Evolutionary conservation across 805 yeast species (phyloP), one percentile per base, ranked within the genome.

Genomic region (Priceomyces medius): DNA sequence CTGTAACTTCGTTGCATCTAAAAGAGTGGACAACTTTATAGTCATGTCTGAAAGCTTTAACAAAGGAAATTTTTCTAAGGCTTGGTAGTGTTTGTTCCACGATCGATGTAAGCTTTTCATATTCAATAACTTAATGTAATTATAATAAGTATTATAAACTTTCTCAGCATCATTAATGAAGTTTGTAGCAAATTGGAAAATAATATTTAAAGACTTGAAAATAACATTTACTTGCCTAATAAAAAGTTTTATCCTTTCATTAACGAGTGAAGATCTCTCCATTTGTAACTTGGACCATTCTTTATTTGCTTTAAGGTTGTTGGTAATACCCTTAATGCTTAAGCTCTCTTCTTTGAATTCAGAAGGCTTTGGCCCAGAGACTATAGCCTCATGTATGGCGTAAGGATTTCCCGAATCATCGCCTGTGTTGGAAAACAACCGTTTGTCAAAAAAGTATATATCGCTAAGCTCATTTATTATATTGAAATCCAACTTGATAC

Each of bases 381-480:
- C 35, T 20, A 37, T 43, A 18, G 37, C 36, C 21, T 44, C 49
- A 21, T 43, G 48, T 10, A 29, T 35, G 18, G 41, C 28, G 7
- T 33, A 21, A 12, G 37, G 42, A 3, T 47, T 29, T 7, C 50
- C 17, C 3, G 28, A 7, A 4, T 23, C 32, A 14, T 40, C 42
- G 21, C 26, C 21, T 37, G 56, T 59, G 9, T 51, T 47, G 3
- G 73, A 62, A 48, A 84, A 83, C 35, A 79, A 60, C 35, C 80
- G 70, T 55, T 83, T 77, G 56, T 85, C 88, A 59, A 73, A 84
- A 1, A 78, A 80, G 56, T 74, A 83, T 3, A 83, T 65, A 44
- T 81, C 85, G 39, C 64, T 66, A 21, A 74, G 57, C 44, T 78
- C 82, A 48, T 76, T 66, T 34, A 71, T 67, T 71, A 69, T 71